These are phyloP conservation scores for Thelonectria olida DNA, from an alignment of 2,329 filamentous ascomycete species.

Conservation along the genomic window DNA sequence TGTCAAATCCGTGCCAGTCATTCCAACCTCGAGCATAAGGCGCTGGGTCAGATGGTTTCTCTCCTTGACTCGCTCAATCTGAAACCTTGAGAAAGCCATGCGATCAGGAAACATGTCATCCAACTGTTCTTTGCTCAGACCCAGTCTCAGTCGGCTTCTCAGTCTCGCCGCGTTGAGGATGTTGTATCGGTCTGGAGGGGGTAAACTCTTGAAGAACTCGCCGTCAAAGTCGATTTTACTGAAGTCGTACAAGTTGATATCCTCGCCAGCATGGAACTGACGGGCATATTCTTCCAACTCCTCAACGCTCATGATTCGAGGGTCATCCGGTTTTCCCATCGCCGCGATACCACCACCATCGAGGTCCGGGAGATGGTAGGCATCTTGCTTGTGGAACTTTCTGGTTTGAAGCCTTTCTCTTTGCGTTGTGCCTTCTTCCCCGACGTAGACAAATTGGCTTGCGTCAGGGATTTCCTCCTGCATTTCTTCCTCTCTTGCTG, in stretches of 20 bases:
- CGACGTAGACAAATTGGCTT: constrained; percentile 83
- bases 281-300: constrained; percentile 93
- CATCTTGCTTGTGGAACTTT: constrained; percentile 89
- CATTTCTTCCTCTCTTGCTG: constrained; percentile 53
- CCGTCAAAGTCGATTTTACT: constrained; percentile 98
- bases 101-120: constrained; percentile 97
- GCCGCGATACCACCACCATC: constrained; percentile 78
- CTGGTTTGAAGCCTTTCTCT: constrained; percentile 78
- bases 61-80: constrained; percentile 93
- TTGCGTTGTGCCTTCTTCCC: constrained; percentile 84
- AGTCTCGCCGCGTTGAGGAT: constrained; percentile 94
- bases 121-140: constrained; percentile 93
- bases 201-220: constrained; percentile 92
- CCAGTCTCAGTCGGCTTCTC: constrained; percentile 91
- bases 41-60: constrained; percentile 94
- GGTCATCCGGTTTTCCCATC: constrained; percentile 92
- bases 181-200: constrained; percentile 91
- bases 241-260: constrained; percentile 93
- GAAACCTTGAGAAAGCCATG: constrained; percentile 96
- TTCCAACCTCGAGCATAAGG: constrained; percentile 92
- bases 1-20: constrained; percentile 79
- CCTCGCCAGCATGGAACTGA: constrained; percentile 91
- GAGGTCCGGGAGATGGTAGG: constrained; percentile 92
- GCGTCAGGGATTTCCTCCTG: constrained; percentile 74
- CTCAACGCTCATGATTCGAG: constrained; percentile 94